A percentile compares a stretch with the other conserved stretches of the same genome.
Conservation (phyloP, 768 basidiomycete species). For the Panellus pusillus region DNA sequence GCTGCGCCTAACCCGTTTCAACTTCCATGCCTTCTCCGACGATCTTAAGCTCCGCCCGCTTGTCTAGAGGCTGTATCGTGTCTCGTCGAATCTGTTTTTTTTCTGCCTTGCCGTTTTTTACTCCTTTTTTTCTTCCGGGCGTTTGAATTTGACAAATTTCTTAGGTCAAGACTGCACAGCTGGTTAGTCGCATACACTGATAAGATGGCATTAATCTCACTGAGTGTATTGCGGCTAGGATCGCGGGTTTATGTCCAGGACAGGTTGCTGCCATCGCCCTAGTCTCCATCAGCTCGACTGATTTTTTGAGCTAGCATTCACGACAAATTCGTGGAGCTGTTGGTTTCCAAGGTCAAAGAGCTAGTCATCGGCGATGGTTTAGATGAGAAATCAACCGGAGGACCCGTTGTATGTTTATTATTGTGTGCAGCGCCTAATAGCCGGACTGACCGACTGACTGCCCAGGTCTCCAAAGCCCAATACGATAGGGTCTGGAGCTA, state of each 20-base stretch:
- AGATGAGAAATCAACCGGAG: conserved; percentile 70
- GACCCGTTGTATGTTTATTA: conserved; percentile 70
- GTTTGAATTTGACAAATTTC: too few species aligned
- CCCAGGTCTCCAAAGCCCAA: conserved; percentile 77
- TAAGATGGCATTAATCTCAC: too few species aligned
- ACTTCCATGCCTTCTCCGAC: too few species aligned
- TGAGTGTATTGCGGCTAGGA: too few species aligned
- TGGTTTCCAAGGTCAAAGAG: conserved; percentile 67
- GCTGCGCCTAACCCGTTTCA: too few species aligned
- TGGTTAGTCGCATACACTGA: conserved; percentile 35
- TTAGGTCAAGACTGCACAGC: conserved; percentile 87
- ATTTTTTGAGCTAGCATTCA: conserved; percentile 50
- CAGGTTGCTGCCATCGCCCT: background rate
- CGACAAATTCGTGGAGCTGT: conserved; percentile 73
- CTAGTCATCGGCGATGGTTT: conserved; percentile 81
- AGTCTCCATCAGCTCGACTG: too few species aligned
- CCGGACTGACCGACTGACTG: too few species aligned
- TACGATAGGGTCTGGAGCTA: conserved; percentile 87
- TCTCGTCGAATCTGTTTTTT: too few species aligned
- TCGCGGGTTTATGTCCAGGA: conserved; percentile 90
- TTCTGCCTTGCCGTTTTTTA: too few species aligned
- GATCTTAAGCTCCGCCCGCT: too few species aligned
- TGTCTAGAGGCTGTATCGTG: too few species aligned
- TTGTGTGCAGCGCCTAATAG: background rate
- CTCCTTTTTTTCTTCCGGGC: too few species aligned